Percentiles rank a stretch among this genome's conserved stretches.
Conservation (phyloP, 441 rosid genomes). For the Adansonia grandidieri region DNA sequence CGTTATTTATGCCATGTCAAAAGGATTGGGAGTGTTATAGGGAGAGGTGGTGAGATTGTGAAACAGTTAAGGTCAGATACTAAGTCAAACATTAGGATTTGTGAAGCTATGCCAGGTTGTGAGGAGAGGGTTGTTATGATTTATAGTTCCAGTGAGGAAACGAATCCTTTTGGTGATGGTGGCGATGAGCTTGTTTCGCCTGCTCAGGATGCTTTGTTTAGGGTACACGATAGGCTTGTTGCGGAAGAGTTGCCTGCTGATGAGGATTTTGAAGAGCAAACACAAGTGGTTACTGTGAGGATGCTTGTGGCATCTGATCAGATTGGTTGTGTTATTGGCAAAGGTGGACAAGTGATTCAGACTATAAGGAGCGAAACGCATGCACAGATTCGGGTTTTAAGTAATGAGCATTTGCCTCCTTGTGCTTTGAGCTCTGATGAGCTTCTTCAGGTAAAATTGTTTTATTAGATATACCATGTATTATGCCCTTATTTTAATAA, state of each 20-base stretch:
- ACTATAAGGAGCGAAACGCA: constrained; percentile 56
- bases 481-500: not conserved
- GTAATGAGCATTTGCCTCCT: constrained; percentile 54
- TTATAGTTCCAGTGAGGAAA: constrained; percentile 61
- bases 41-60: constrained; percentile 65
- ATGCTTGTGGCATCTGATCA: constrained; percentile 74
- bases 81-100: constrained; percentile 57
- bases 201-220: constrained; percentile 73
- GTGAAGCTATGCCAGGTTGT: constrained; percentile 54
- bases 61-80: constrained; percentile 66
- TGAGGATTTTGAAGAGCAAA: constrained; percentile 47
- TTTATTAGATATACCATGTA: constrained; percentile 3
- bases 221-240: constrained; percentile 56
- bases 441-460: constrained; percentile 59
- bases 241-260: constrained; percentile 43
- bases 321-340: constrained; percentile 74
- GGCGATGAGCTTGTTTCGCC: constrained; percentile 54
- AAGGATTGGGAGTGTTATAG: constrained; percentile 67
- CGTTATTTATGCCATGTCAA: constrained; percentile 63
- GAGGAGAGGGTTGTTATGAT: constrained; percentile 66
- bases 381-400: constrained; percentile 64
- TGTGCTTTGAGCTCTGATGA: constrained; percentile 64
- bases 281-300: constrained; percentile 47
- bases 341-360: constrained; percentile 68
- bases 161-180: constrained; percentile 44